Evolutionary conservation across 495 filamentous ascomycete species (phyloP), one percentile per base, ranked within the genome.

Genomic region (Rostrohypoxylon terebratum): DNA sequence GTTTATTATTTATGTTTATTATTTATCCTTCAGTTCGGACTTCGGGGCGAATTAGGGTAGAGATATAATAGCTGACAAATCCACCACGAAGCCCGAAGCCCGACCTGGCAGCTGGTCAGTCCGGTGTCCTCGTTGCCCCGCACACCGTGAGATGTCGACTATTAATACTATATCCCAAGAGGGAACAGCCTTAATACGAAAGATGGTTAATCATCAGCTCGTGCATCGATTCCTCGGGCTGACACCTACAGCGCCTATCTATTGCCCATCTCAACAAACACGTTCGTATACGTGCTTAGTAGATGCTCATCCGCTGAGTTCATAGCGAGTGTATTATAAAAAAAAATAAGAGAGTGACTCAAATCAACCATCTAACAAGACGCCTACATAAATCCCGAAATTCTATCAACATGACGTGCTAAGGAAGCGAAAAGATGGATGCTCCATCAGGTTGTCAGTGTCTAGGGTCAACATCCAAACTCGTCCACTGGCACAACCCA

Each of bases 21-120:
- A n/a, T n/a, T n/a, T n/a, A n/a, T n/a, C n/a, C n/a, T 3, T 16
- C 6, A 9, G 16, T 20, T 66, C 50, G 50, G 50, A 47, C 44
- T 42, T 40, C 51, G n/a, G 50, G 48, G 11, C 58, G 42, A 34
- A 16, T 28, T 20, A n/a, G 50, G 44, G 55, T 59, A 33, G 64
- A 42, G 42, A 54, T 18, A 60, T 47, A 18, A 31, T 33, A 63
- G 70, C 70, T 73, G 59, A 73, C 71, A 73, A 73, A 73, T 73
- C 54, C 65, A 47, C 65, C 47, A 44, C 33, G 54, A 66, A 57
- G 40, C 45, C 70, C 59, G 53, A 44, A n/a, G n/a, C n/a, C n/a
- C n/a, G n/a, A n/a, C n/a, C n/a, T n/a, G n/a, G n/a, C n/a, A n/a
- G n/a, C n/a, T n/a, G n/a, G n/a, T n/a, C n/a, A n/a, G n/a, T 60